Percentiles rank a stretch among this genome's conserved stretches.
Evolutionary conservation across 2,329 filamentous ascomycete species (phyloP).

Genomic region (Colletotrichum sp.): DNA sequence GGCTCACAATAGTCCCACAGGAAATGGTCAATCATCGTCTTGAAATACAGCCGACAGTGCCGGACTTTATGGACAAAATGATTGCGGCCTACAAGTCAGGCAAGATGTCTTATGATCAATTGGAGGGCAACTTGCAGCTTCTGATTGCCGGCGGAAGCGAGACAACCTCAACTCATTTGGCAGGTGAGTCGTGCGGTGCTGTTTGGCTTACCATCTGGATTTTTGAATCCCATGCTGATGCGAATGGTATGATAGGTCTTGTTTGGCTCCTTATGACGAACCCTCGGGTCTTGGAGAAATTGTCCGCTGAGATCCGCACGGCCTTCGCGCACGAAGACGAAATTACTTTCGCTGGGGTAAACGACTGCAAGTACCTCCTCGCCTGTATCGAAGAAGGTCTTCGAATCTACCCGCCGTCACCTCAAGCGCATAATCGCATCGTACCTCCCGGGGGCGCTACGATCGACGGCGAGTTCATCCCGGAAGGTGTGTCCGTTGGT

Average conservation of each 20-base stretch:
- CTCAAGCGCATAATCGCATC: not conserved
- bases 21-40: not conserved
- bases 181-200: constrained; percentile 28
- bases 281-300: constrained; percentile 29
- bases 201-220: too few relatives aligned
- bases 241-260: constrained; percentile 9
- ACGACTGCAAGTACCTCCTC: constrained; percentile 26
- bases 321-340: constrained; percentile 10
- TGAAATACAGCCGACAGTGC: not conserved
- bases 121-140: constrained; percentile 12
- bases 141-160: constrained; percentile 35
- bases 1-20: not conserved
- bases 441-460: not conserved
- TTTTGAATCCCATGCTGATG: too few relatives aligned
- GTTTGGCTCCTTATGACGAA: constrained; percentile 32
- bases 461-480: constrained; percentile 30
- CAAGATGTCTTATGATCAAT: not conserved
- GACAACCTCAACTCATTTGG: constrained; percentile 34
- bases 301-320: constrained; percentile 34
- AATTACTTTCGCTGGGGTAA: constrained; percentile 4
- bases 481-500: constrained; percentile 38
- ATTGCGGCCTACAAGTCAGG: not conserved
- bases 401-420: constrained; percentile 26
- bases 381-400: constrained; percentile 29
- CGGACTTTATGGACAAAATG: not conserved